phyloP scores from a whole-genome alignment of 257 asterid species.

The Knoxia roxburghii region DNA sequence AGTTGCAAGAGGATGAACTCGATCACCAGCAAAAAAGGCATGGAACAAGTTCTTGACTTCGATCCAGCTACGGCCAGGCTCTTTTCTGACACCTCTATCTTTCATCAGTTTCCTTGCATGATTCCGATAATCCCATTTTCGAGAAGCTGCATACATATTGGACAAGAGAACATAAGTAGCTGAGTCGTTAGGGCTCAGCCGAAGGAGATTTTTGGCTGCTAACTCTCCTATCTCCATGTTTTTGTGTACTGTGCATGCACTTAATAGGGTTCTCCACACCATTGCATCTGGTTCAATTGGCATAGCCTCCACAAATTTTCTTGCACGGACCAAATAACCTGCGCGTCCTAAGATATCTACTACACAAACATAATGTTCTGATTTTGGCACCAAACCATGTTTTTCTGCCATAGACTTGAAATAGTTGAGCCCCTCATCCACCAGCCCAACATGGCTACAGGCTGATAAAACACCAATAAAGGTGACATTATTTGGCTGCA shows the following conservation, averaged over 20 bases:
- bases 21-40: conserved; percentile 78
- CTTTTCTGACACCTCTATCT: conserved; percentile 73
- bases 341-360: conserved; percentile 90
- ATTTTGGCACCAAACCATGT: conserved; percentile 55
- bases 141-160: conserved; percentile 71
- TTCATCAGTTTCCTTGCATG: conserved; percentile 65
- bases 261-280: conserved; percentile 92
- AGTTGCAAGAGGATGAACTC: conserved; percentile 58
- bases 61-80: conserved; percentile 92
- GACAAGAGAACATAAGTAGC: conserved; percentile 80
- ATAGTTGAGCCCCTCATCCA: conserved; percentile 64
- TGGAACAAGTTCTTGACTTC: conserved; percentile 59
- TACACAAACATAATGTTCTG: conserved; percentile 75
- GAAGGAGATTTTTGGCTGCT: conserved; percentile 65
- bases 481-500: conserved; percentile 63
- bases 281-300: conserved; percentile 75
- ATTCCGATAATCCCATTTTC: conserved; percentile 67
- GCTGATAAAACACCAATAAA: conserved; percentile 78
- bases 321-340: conserved; percentile 60
- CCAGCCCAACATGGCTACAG: conserved; percentile 82
- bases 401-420: conserved; percentile 61
- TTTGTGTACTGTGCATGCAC: conserved; percentile 77
- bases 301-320: conserved; percentile 65
- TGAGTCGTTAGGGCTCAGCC: conserved; percentile 65
- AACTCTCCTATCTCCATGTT: conserved; percentile 65